Percentiles rank a stretch among this genome's conserved stretches.
Evolutionary conservation across 2,329 filamentous ascomycete species (phyloP).

Genomic region (Aureobasidium melanogenum): DNA sequence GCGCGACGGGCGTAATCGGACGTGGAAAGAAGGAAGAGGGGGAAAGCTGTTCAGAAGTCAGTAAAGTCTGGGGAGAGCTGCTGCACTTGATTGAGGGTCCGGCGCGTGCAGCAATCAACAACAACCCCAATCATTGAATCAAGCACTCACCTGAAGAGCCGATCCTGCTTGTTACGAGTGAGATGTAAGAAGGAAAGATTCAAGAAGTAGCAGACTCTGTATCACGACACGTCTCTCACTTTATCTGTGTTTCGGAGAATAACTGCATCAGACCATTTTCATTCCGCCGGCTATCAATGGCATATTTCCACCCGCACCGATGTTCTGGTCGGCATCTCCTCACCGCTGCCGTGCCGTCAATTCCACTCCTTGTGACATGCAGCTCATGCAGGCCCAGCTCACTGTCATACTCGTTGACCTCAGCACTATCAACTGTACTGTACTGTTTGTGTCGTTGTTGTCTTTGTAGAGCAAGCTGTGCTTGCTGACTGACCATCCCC

Average conservation of each 20-base stretch:
- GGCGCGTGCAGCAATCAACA: not conserved
- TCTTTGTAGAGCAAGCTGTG: not conserved
- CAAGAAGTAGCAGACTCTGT: not conserved
- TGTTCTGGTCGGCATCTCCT: not conserved
- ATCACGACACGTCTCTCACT: not conserved
- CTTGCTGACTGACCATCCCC: conserved; percentile 8
- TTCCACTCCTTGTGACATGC: too few relatives aligned
- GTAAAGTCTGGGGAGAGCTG: conserved; percentile 10
- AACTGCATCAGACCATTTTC: conserved; percentile 2
- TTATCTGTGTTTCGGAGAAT: not conserved
- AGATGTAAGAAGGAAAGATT: not conserved
- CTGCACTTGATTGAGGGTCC: not conserved
- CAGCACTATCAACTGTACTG: not conserved
- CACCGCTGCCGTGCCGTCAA: not conserved
- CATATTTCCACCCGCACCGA: not conserved
- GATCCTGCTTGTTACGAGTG: not conserved
- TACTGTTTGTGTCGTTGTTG: too few relatives aligned
- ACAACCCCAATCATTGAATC: not conserved
- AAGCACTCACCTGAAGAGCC: not conserved
- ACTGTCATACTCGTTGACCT: not conserved
- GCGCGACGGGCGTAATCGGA: conserved; percentile 20
- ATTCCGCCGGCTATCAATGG: not conserved
- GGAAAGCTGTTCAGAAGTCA: conserved; percentile 13
- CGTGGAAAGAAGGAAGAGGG: conserved; percentile 16
- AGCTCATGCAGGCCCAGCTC: not conserved